These are phyloP conservation scores for Xylaria scruposa DNA, from an alignment of 495 filamentous ascomycete genomes.

Conservation along the genomic window DNA sequence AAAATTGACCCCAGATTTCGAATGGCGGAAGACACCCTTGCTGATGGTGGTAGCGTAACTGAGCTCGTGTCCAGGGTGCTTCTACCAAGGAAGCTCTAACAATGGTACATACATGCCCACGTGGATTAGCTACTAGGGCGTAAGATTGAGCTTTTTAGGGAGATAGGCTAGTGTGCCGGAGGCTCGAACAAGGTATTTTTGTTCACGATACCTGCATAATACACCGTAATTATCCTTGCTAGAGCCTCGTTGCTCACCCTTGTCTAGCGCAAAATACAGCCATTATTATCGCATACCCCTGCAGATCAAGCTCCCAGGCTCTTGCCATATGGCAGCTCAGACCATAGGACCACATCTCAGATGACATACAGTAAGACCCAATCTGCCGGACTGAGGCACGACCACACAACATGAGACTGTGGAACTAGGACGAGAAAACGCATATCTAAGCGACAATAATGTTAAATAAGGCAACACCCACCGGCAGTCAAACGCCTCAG, in stretches of 20 bases:
- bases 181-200: not conserved
- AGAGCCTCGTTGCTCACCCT: not conserved
- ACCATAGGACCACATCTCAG: not conserved
- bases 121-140: not conserved
- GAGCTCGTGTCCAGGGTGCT: too few species aligned
- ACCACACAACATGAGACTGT: too few species aligned
- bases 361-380: slow-evolving; percentile 1
- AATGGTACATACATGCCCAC: not conserved
- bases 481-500: not conserved
- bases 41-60: not conserved
- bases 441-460: not conserved
- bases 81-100: not conserved
- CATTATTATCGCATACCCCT: not conserved
- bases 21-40: not conserved
- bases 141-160: not conserved
- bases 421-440: not conserved
- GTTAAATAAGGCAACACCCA: not conserved
- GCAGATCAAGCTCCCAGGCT: not conserved
- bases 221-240: not conserved
- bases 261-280: not conserved
- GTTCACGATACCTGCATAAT: not conserved
- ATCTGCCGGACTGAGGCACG: not conserved
- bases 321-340: not conserved
- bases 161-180: not conserved
- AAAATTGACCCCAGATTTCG: not conserved